These are phyloP conservation scores for Histomonas meleagridis DNA, from an alignment of 208 protist genomes.

Conservation along the genomic window DNA sequence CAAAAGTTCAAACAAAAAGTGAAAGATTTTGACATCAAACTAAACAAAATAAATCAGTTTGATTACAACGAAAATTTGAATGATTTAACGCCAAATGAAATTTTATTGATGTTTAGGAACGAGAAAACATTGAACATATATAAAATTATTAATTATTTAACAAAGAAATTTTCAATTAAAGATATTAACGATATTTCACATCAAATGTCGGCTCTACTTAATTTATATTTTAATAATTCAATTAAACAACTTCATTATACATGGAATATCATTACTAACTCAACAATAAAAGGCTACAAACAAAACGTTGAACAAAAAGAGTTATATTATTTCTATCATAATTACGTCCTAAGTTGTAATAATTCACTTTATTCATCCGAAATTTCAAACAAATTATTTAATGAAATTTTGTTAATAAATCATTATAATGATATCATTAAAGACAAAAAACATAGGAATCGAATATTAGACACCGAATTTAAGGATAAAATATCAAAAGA, in stretches of 20 bases:
- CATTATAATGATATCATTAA: background rate
- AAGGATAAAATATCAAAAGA: background rate
- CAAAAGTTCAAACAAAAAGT: background rate
- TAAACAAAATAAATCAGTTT: no score
- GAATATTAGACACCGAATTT: background rate
- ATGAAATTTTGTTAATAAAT: background rate
- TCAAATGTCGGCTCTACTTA: no score
- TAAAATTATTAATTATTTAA: no score
- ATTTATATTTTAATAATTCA: background rate
- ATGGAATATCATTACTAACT: background rate
- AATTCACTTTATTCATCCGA: background rate
- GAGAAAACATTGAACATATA: no score
- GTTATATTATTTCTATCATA: background rate
- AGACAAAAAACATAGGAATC: background rate
- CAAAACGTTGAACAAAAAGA: background rate
- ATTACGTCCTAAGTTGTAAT: background rate
- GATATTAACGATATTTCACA: no score
- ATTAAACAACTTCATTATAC: background rate
- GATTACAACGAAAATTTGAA: no score
- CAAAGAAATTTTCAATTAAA: no score
- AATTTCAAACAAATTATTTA: background rate
- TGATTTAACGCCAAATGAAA: no score
- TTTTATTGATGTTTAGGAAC: no score
- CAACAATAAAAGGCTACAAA: background rate
- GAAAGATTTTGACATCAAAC: background rate